These are phyloP conservation scores for Saitozyma podzolica DNA, from an alignment of 768 basidiomycete genomes.

Conservation along the genomic window DNA sequence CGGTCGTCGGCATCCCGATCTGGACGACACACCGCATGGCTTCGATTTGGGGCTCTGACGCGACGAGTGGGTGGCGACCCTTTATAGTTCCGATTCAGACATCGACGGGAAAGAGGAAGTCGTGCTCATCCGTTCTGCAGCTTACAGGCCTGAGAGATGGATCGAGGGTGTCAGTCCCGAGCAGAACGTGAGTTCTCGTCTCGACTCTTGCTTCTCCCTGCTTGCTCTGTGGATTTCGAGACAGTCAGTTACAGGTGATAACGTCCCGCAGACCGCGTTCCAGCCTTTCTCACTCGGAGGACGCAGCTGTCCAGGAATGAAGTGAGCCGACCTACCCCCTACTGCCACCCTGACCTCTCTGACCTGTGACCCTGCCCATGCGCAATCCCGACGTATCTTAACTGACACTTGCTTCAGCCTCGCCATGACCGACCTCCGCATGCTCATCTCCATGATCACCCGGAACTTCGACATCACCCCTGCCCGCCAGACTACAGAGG, in stretches of 20 bases:
- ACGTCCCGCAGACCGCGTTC: neutral
- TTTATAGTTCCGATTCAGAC: no score
- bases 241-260: neutral
- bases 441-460: neutral
- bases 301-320: neutral
- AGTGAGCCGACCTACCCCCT: neutral
- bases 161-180: no score
- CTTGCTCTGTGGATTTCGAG: neutral
- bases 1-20: slow-evolving; percentile 11
- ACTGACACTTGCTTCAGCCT: neutral
- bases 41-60: slow-evolving; percentile 11
- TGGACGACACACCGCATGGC: slow-evolving; percentile 8
- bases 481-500: neutral
- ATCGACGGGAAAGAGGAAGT: neutral
- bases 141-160: no score
- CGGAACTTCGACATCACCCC: neutral
- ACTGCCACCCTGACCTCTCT: no score
- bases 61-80: slow-evolving; percentile 1
- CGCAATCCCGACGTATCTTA: neutral
- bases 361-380: neutral
- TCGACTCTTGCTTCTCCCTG: neutral
- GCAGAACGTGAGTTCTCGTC: no score
- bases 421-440: neutral
- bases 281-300: neutral
- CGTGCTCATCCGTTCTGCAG: no score